Evolutionary conservation across 345 rosid genomes (phyloP), one percentile per base, ranked within the genome.

Genomic region (Brassica incana): DNA sequence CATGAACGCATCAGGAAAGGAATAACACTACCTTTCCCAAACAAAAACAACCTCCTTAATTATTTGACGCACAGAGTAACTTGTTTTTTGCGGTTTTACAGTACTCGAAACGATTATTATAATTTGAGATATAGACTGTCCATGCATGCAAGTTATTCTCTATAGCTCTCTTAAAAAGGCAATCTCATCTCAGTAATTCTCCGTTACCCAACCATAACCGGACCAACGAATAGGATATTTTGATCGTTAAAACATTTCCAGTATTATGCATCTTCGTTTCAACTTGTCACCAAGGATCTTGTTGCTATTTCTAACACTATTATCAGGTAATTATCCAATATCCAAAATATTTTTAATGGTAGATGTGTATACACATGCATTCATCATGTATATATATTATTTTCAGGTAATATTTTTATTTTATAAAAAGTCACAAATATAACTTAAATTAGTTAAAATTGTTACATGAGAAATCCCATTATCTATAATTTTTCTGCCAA

Each of bases 261-360:
- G 15, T 10, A 15, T 48, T 12, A 88, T 90, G 95, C 83, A 86
- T 60, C 9, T 32, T 27, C 72, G 0, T 78, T 35, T 82, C 54
- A 58, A 18, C 52, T 63, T 77, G 38, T 75, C 79, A 30, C 69
- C 77, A 25, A 84, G 69, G 33, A 12, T 88, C 65, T 72, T 87
- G 5, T 78, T 85, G 1, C 69, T 80, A 33, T 23, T 83, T 20
- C 50, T 83, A 43, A 14, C 78, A 2, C 6, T 87, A 38, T 88
- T 82, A 3, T 76, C 87, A 76, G 95, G 93, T 88, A 85, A 72
- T 18, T 1, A 52, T 48, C 69, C 67, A 62, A 2, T 25, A 8
- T 8, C 62, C 62, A 20, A 6, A 6, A 56, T 54, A 15, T 5
- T n/a, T 54, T 54, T 54, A 15, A 54, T 54, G 1, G 60, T 6